A percentile compares a stretch with the other conserved stretches of the same genome.
These are phyloP conservation scores for Canavalia gladiata DNA, from an alignment of 306 rosid genomes.

Conservation along the genomic window DNA sequence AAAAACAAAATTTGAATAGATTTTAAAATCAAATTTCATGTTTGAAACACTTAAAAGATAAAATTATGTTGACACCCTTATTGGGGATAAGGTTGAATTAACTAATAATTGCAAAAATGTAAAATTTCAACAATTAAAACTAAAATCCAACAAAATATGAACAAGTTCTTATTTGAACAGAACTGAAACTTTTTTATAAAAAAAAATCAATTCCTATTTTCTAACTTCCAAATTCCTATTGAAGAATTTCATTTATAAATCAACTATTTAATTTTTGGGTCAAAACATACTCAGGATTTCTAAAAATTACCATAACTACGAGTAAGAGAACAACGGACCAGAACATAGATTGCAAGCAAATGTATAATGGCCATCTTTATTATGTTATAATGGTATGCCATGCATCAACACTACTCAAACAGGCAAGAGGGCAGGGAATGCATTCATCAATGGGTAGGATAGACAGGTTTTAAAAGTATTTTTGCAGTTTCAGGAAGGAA, in stretches of 20 bases:
- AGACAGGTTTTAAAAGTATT: background rate
- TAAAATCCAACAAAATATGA: conserved; percentile 4
- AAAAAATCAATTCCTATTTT: conserved; percentile 1
- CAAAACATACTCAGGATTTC: conserved; percentile 16
- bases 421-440: background rate
- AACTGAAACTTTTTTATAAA: background rate
- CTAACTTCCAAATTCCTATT: conserved; percentile 1
- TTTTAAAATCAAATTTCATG: background rate
- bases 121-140: background rate
- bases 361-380: background rate
- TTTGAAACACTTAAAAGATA: background rate
- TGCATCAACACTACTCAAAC: background rate
- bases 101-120: background rate
- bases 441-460: conserved; percentile 2
- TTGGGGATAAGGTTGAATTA: background rate
- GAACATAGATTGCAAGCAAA: background rate
- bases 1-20: conserved; percentile 2
- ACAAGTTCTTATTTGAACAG: background rate
- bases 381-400: background rate
- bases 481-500: background rate
- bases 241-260: background rate
- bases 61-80: background rate
- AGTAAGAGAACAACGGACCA: background rate
- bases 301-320: background rate
- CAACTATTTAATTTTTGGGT: conserved; percentile 18